phyloP scores from a whole-genome alignment of 805 yeast species.

The Brettanomyces naardenensis region DNA sequence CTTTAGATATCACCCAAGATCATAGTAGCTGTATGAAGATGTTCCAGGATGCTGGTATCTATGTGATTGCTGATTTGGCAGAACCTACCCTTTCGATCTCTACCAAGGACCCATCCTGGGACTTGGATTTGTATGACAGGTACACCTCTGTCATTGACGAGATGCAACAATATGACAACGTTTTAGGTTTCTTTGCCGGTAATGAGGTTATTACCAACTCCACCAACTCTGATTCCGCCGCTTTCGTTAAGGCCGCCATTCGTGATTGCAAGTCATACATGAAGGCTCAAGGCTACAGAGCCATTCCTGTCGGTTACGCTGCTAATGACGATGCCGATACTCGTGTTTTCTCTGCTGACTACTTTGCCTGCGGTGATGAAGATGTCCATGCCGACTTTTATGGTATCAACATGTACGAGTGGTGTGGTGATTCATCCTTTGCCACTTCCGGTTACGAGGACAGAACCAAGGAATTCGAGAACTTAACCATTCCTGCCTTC shows the following conservation, averaged over 20 bases:
- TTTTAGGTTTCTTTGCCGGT: conserved; percentile 81
- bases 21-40: conserved; percentile 63
- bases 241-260: conserved; percentile 76
- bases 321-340: conserved; percentile 68
- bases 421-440: conserved; percentile 69
- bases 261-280: conserved; percentile 72
- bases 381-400: conserved; percentile 69
- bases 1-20: conserved; percentile 54
- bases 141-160: conserved; percentile 63
- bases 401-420: conserved; percentile 85
- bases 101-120: conserved; percentile 60
- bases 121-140: conserved; percentile 51
- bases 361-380: conserved; percentile 65
- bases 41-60: conserved; percentile 68
- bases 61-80: conserved; percentile 72
- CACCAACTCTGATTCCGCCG: conserved; percentile 65
- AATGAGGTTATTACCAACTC: conserved; percentile 70
- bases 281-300: conserved; percentile 48
- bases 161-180: conserved; percentile 62
- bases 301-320: conserved; percentile 76
- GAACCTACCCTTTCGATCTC: conserved; percentile 58
- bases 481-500: conserved; percentile 65
- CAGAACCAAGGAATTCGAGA: conserved; percentile 55
- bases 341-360: conserved; percentile 62
- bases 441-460: conserved; percentile 54